These are phyloP conservation scores for Chamaenerion angustifolium DNA, from an alignment of 345 rosid genomes.

Conservation along the genomic window DNA sequence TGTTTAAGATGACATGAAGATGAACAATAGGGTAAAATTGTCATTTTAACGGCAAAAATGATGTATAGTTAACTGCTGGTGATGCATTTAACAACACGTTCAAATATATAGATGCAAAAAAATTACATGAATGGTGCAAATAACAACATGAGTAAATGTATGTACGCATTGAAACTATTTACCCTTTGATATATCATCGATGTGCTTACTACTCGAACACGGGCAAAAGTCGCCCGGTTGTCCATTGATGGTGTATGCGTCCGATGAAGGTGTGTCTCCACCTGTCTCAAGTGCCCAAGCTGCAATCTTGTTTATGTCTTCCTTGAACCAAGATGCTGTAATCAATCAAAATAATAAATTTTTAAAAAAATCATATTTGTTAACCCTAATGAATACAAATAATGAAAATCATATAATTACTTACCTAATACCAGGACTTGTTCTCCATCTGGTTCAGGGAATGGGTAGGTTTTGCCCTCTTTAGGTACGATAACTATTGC, in stretches of 20 bases:
- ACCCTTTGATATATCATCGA: too few species aligned
- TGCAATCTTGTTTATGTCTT: background rate
- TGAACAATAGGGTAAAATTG: too few species aligned
- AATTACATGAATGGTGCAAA: too few species aligned
- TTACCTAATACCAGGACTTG: slow-evolving; percentile 2
- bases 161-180: too few species aligned
- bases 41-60: too few species aligned
- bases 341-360: background rate
- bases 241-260: slow-evolving; percentile 8
- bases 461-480: slow-evolving; percentile 3
- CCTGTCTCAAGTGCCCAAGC: background rate
- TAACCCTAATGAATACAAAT: background rate
- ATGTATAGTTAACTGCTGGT: too few species aligned
- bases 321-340: slow-evolving; percentile 5
- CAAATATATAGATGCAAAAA: too few species aligned
- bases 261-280: slow-evolving; percentile 3
- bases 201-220: slow-evolving; percentile 3
- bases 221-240: slow-evolving; percentile 5
- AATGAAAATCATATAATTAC: too few species aligned
- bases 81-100: too few species aligned
- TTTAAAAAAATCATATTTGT: too few species aligned
- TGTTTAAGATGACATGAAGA: too few species aligned
- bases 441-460: slow-evolving; percentile 7
- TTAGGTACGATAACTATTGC: slow-evolving; percentile 1
- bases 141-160: too few species aligned